Base-by-base conservation (phyloP, 805 yeast species). In the Zygoascus flipseniorum region DNA sequence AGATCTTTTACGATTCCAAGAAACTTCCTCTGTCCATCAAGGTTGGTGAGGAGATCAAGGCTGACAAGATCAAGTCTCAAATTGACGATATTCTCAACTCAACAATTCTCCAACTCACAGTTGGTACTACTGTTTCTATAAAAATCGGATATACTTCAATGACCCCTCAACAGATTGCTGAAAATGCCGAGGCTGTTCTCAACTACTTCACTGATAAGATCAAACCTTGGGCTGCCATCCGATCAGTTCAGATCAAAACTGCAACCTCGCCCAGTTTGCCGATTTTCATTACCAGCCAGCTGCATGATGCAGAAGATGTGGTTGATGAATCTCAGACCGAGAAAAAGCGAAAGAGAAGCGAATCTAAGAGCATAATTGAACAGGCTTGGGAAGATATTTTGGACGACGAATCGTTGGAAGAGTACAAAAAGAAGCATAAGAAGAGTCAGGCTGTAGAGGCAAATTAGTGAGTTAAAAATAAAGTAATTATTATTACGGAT, bases 331-430 rank as follows among this genome's bases (percentile, higher is more conserved):
- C 44, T 14, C 16, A 48, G 51, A n/a, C 14, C 58, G 58, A 51
- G 56, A 50, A 52, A 61, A 64, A 51, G 63, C 64, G 48, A 59
- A 63, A 56, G 56, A 63, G 48, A 64, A 58, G 54, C 20, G 56
- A 50, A 16, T 69, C 76, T 55, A 70, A 82, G 50, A 72, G 86
- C 49, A 70, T 75, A 26, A 85, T 86, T 68, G 95, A 86, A 60
- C 79, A 79, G 65, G 89, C 89, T 43, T 79, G 90, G 72, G 76
- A 87, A 64, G 96, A 90, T 73, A 86, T 89, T 60, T 85, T 85
- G 53, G 85, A 83, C 61, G 89, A 86, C 57, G 83, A 80, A 20
- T 90, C 81, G 54, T 71, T 83, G 54, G 72, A 77, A 44, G 75
- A 78, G 39, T 51, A 86, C 66, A 82, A 83, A 47, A 77, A 79